Evolutionary conservation across 2,329 filamentous ascomycete genomes (phyloP).

Genomic region (Colletotrichum somersetense): DNA sequence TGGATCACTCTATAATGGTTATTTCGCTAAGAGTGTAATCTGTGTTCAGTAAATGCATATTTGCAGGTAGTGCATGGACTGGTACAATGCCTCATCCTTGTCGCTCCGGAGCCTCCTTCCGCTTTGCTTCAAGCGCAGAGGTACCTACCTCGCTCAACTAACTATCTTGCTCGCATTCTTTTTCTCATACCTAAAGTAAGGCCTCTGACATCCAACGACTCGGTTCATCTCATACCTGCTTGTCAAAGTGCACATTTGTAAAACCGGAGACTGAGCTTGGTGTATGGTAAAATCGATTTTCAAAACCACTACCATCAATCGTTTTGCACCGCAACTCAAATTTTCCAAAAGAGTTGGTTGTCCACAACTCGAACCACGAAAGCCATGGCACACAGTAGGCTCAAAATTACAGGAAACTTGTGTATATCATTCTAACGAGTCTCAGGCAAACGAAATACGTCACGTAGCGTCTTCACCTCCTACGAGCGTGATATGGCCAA

Average conservation of each 20-base stretch:
- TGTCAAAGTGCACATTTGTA: not conserved
- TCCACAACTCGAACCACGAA: not conserved
- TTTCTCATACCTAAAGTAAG: not conserved
- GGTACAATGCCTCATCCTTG: not conserved
- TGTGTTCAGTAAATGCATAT: slow-evolving; percentile 18
- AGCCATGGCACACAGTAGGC: slow-evolving; percentile 66
- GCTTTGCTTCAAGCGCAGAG: not conserved
- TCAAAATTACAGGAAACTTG: not conserved
- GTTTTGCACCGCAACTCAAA: too few species aligned
- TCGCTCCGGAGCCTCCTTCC: not conserved
- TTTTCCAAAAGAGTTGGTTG: not conserved
- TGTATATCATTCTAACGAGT: slow-evolving; percentile 19
- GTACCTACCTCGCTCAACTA: not conserved
- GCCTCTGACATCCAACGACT: not conserved
- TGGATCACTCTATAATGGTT: slow-evolving; percentile 27
- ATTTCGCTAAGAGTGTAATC: slow-evolving; percentile 25
- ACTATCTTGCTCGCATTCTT: not conserved
- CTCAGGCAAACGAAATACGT: slow-evolving; percentile 87
- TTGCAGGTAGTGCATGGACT: not conserved
- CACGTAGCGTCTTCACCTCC: slow-evolving; percentile 91
- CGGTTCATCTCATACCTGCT: not conserved
- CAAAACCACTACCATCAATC: not conserved
- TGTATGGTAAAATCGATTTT: not conserved
- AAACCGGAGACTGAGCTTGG: not conserved
- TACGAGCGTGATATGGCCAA: slow-evolving; percentile 89